Evolutionary conservation across 441 rosid genomes (phyloP).

Genomic region (California macrophylla): DNA sequence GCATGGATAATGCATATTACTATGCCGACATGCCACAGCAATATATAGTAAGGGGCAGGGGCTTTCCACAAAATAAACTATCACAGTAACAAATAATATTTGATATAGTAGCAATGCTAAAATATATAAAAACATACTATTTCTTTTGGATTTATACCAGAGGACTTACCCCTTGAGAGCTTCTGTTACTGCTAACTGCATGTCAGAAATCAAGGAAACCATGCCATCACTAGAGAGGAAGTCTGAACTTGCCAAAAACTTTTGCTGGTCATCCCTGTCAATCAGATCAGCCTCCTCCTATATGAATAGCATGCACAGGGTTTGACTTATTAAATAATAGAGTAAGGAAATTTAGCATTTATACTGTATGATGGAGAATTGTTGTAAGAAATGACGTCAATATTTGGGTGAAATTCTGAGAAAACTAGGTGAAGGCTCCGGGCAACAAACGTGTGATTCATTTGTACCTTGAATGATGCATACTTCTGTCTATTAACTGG

Average conservation of each 20-base stretch:
- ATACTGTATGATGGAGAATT: not conserved
- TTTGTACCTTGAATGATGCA: not conserved
- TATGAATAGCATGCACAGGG: constrained; percentile 5
- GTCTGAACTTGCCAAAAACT: constrained; percentile 66
- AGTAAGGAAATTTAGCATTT: not conserved
- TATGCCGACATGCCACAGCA: not conserved
- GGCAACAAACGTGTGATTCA: not conserved
- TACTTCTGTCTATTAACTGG: not conserved
- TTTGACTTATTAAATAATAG: not conserved
- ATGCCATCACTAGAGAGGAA: constrained; percentile 62
- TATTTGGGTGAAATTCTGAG: not conserved
- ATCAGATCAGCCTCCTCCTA: constrained; percentile 64
- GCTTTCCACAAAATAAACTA: not conserved
- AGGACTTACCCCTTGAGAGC: constrained; percentile 58
- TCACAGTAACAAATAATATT: not conserved
- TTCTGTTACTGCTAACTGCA: constrained; percentile 54
- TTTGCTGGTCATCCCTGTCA: constrained; percentile 64
- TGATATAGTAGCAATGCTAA: not conserved
- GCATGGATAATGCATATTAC: not conserved
- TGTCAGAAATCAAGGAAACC: constrained; percentile 39
- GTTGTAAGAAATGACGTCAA: not conserved
- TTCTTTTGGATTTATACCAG: not conserved
- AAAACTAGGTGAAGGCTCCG: not conserved
- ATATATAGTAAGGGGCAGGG: not conserved
- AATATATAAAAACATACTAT: not conserved